Percentiles rank a stretch among this genome's conserved stretches.
Conservation (phyloP, 73 alveolate species). For the Paramecium pentaurelia region DNA sequence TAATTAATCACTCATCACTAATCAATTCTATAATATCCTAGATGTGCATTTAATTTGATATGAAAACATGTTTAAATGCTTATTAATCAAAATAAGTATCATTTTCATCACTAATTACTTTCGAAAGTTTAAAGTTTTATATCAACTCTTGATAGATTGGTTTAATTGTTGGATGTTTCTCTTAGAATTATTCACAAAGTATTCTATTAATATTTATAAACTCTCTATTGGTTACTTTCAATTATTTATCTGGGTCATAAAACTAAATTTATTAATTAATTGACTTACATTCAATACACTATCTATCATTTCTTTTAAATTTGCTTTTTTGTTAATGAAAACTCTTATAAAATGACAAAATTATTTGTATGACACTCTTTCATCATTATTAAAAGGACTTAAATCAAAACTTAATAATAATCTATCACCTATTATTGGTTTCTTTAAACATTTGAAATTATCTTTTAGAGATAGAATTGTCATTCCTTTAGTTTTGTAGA, state of each 20-base stretch:
- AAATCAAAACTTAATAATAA: neutral
- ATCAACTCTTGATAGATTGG: neutral
- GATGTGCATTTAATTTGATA: conserved; percentile 33
- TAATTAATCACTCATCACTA: conserved; percentile 15
- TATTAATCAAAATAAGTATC: neutral
- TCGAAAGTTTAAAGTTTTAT: neutral
- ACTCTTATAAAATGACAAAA: neutral
- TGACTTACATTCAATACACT: neutral
- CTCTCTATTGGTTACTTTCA: neutral
- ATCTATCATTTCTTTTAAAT: neutral
- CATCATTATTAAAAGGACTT: neutral
- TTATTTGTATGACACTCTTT: neutral
- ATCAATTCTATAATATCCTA: conserved; percentile 30
- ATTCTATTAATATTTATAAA: neutral
- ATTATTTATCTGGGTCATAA: neutral
- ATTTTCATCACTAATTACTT: neutral
- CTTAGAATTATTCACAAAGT: conserved; percentile 19
- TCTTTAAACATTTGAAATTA: neutral
- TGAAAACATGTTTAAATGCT: conserved; percentile 17
- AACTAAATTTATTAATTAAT: neutral
- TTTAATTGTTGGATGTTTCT: neutral
- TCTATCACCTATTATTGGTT: conserved; percentile 49
- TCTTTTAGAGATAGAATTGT: neutral
- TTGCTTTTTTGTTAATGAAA: neutral
- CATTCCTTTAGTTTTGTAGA: neutral